A percentile compares a stretch with the other conserved stretches of the same genome.
Evolutionary conservation across 129 eudicot species (phyloP).

Genomic region (Deinandra increscens): DNA sequence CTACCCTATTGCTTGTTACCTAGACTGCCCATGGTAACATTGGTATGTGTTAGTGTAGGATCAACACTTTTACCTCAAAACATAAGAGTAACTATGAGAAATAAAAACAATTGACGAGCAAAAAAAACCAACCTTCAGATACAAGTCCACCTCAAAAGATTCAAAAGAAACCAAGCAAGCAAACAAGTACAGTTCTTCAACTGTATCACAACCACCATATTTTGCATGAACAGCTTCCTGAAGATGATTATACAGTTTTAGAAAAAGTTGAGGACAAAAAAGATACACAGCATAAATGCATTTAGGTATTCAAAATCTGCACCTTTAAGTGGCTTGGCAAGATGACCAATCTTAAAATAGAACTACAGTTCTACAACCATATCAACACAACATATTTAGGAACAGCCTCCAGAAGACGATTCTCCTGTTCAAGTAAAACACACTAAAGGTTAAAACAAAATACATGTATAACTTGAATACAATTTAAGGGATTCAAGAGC

Average conservation of each 20-base stretch:
- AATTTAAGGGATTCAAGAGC: not conserved
- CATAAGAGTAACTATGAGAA: not conserved
- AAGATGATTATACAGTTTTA: slow-evolving; percentile 5
- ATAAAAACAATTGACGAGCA: not conserved
- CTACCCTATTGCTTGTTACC: slow-evolving; percentile 6
- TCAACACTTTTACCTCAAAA: not conserved
- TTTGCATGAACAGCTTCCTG: slow-evolving; percentile 23
- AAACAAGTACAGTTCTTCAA: slow-evolving; percentile 12
- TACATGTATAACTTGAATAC: not conserved
- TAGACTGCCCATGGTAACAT: slow-evolving; percentile 18
- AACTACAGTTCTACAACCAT: not conserved
- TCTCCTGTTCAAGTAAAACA: slow-evolving; percentile 6
- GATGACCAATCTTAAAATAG: slow-evolving; percentile 36
- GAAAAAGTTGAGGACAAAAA: not conserved
- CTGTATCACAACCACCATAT: slow-evolving; percentile 8
- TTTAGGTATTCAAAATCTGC: not conserved
- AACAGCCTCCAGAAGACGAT: slow-evolving; percentile 9
- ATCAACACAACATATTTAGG: not conserved
- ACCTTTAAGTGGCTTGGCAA: slow-evolving; percentile 53
- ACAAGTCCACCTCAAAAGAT: slow-evolving; percentile 10
- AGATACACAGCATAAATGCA: not conserved
- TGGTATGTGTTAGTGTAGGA: not conserved
- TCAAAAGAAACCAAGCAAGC: slow-evolving; percentile 2
- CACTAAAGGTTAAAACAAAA: not conserved
- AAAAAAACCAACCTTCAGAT: slow-evolving; percentile 23